These are phyloP conservation scores for Myriosclerotinia duriaeana DNA, from an alignment of 2,329 filamentous ascomycete genomes.

Conservation along the genomic window DNA sequence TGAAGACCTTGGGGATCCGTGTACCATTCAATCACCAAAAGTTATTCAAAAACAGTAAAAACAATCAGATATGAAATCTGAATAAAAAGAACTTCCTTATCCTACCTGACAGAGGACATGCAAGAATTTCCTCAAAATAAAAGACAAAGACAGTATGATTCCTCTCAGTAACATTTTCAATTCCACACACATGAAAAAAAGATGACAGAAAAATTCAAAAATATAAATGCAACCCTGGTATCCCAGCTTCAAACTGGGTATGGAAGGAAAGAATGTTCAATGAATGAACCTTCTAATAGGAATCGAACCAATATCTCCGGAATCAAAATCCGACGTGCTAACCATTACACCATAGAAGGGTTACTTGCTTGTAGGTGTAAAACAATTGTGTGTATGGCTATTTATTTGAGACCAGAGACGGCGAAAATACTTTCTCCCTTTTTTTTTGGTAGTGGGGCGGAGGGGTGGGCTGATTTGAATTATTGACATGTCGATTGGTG, in stretches of 20 bases:
- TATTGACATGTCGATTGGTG: background rate
- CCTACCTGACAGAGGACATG: too few species aligned
- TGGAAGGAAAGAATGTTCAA: constrained; percentile 4
- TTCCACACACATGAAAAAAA: too few species aligned
- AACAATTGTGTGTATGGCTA: rapidly evolving
- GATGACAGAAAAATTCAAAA: background rate
- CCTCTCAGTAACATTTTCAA: too few species aligned
- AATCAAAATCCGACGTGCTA: constrained; percentile 31
- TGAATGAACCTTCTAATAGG: background rate
- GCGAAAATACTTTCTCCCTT: background rate
- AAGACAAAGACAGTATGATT: too few species aligned
- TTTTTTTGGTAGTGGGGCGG: background rate
- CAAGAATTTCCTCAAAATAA: too few species aligned
- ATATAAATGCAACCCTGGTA: background rate
- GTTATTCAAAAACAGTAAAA: background rate
- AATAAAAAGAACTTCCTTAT: too few species aligned
- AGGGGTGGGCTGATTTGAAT: background rate
- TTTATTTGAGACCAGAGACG: background rate
- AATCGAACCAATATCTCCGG: constrained; percentile 9
- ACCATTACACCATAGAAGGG: constrained; percentile 40
- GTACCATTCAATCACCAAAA: background rate
- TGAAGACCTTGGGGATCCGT: background rate
- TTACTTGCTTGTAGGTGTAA: background rate
- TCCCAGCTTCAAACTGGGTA: background rate
- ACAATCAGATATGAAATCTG: too few species aligned